Conservation (phyloP, 2,329 filamentous ascomycete species). For the Colletotrichum horii region DNA sequence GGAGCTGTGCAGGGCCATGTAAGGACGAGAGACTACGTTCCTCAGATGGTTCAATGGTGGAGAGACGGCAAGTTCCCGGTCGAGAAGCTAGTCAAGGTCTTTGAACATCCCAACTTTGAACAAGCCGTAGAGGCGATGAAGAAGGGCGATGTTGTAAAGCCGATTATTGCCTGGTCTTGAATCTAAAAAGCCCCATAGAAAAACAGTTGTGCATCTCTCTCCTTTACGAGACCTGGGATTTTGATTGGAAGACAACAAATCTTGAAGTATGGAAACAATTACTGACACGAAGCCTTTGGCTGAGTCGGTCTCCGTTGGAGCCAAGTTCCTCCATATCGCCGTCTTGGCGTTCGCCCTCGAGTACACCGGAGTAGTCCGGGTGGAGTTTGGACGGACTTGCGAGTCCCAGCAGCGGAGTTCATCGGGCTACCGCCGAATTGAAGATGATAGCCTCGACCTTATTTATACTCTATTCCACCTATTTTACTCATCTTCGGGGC, state of each 20-base stretch:
- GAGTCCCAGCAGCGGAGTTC: not conserved
- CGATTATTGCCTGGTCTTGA: slow-evolving; percentile 19
- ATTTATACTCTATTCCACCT: not conserved
- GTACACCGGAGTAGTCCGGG: not conserved
- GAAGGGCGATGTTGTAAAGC: slow-evolving; percentile 14
- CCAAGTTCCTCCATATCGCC: not conserved
- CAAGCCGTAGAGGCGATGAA: slow-evolving; percentile 36
- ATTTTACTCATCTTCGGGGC: not conserved
- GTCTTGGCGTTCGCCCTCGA: not conserved
- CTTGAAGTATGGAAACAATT: accelerated
- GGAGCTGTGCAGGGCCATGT: slow-evolving; percentile 36
- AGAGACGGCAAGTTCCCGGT: slow-evolving; percentile 36
- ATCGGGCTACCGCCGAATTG: not conserved
- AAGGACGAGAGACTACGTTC: slow-evolving; percentile 45
- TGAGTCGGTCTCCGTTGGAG: not conserved
- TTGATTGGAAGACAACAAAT: accelerated
- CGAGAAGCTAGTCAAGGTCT: slow-evolving; percentile 36
- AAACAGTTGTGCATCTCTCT: not conserved
- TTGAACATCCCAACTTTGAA: slow-evolving; percentile 33
- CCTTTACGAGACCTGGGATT: not conserved
- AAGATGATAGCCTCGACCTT: not conserved
- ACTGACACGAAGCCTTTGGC: not conserved
- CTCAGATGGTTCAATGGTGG: slow-evolving; percentile 36
- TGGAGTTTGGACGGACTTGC: not conserved
- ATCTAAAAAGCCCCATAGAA: not conserved